Evolutionary conservation across 257 asterid genomes (phyloP).

Genomic region (Prunella vulgaris): DNA sequence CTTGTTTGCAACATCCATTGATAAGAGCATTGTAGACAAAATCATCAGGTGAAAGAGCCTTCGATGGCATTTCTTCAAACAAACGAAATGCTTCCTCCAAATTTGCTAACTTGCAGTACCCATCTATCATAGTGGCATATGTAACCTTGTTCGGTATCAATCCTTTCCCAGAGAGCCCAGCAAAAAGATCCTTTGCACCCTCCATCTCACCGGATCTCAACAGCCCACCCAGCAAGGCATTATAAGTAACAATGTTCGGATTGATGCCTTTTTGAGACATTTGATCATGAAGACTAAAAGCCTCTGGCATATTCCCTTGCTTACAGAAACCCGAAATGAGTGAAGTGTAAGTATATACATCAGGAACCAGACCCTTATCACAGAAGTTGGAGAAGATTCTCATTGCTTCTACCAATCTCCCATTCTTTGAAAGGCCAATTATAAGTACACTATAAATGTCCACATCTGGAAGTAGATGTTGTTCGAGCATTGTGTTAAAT

Average conservation of each 20-base stretch:
- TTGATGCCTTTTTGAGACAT: conserved; percentile 58
- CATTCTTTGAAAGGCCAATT: conserved; percentile 60
- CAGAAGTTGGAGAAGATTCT: conserved; percentile 50
- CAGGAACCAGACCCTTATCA: conserved; percentile 58
- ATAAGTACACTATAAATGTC: conserved; percentile 67
- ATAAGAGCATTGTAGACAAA: conserved; percentile 64
- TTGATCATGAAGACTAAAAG: conserved; percentile 57
- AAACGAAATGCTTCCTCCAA: conserved; percentile 56
- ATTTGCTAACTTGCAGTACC: conserved; percentile 62
- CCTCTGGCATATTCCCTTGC: conserved; percentile 61
- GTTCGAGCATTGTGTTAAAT: conserved; percentile 45
- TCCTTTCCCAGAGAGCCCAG: conserved; percentile 49
- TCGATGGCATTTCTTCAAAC: conserved; percentile 56
- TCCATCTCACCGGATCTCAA: conserved; percentile 58
- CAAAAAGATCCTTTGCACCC: conserved; percentile 60
- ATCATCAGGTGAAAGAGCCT: conserved; percentile 56
- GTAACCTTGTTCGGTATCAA: conserved; percentile 64
- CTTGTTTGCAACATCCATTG: conserved; percentile 79
- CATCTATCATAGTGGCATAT: conserved; percentile 74
- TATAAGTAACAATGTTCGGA: conserved; percentile 77
- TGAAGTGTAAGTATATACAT: conserved; percentile 68
- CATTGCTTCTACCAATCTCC: conserved; percentile 68
- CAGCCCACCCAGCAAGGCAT: conserved; percentile 69
- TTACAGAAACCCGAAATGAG: conserved; percentile 74
- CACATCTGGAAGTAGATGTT: conserved; percentile 46